These are phyloP conservation scores for Aleurites moluccanus DNA, from an alignment of 441 rosid genomes.

Conservation along the genomic window DNA sequence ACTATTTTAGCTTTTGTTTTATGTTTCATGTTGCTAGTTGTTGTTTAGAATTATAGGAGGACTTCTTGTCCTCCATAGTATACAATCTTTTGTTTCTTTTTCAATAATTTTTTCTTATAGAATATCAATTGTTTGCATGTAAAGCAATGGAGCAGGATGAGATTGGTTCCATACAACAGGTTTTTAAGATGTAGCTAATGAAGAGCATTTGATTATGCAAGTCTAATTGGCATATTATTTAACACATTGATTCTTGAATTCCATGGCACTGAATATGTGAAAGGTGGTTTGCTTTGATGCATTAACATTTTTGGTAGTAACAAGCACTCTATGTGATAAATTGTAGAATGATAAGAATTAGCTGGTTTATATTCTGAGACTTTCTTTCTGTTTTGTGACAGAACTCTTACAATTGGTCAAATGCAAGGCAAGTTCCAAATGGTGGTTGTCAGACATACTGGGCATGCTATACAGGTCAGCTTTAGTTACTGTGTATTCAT, in stretches of 20 bases:
- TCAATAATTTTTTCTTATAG: not conserved
- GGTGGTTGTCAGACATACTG: conserved; percentile 93
- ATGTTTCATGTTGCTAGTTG: too few relatives aligned
- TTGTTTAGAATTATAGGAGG: too few relatives aligned
- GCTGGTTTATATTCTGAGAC: not conserved
- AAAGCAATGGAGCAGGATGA: not conserved
- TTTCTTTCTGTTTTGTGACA: conserved; percentile 33
- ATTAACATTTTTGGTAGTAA: not conserved
- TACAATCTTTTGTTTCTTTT: too few relatives aligned
- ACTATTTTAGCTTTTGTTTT: too few relatives aligned
- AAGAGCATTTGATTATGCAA: not conserved
- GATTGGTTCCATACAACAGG: not conserved
- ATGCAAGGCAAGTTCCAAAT: conserved; percentile 99
- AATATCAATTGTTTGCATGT: not conserved
- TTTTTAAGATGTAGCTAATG: conserved; percentile 10
- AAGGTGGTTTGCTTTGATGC: not conserved
- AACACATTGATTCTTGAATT: not conserved
- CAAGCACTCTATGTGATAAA: too few relatives aligned
- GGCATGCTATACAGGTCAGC: conserved; percentile 94
- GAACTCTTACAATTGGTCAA: conserved; percentile 92
- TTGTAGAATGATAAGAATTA: not conserved
- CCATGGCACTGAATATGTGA: not conserved
- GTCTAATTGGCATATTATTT: not conserved
- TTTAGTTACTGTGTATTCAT: not conserved
- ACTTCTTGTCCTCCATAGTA: too few relatives aligned